Percentiles rank a stretch among this genome's conserved stretches.
Evolutionary conservation across 345 rosid genomes (phyloP).

Genomic region (Eucalyptus fibrosa): DNA sequence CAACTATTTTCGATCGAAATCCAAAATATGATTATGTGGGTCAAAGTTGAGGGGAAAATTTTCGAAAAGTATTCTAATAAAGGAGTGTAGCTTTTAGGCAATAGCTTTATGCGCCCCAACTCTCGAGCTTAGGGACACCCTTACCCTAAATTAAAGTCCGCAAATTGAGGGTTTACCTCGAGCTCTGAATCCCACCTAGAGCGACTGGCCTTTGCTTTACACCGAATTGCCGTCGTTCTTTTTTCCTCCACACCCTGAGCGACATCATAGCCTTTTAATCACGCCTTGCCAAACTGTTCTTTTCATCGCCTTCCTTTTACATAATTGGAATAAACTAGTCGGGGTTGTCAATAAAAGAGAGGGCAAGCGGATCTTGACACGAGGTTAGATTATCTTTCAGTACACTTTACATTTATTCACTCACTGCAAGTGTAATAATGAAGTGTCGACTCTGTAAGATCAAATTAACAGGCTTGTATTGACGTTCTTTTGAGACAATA

Average conservation of each 20-base stretch:
- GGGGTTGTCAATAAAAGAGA: background rate
- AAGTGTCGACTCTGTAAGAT: background rate
- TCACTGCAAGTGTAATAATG: background rate
- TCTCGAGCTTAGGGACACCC: background rate
- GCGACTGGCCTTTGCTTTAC: conserved; percentile 15
- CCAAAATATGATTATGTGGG: background rate
- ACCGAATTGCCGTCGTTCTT: conserved; percentile 15
- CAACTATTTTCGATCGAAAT: background rate
- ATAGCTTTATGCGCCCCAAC: background rate
- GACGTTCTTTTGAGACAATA: background rate
- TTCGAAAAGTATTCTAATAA: background rate
- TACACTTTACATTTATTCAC: background rate
- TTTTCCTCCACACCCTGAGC: background rate
- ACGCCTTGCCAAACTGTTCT: conserved; percentile 11
- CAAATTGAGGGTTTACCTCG: background rate
- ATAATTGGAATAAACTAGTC: background rate
- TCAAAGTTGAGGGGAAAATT: background rate
- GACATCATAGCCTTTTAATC: conserved; percentile 31
- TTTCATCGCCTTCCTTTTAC: background rate
- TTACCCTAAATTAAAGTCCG: background rate
- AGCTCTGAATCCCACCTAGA: background rate
- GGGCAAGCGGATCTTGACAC: background rate
- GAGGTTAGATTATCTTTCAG: background rate
- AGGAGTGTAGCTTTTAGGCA: background rate
- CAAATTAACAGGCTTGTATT: background rate